Conservation (phyloP, 2,329 filamentous ascomycete genomes). For the Calonectria pseudoreteaudii region DNA sequence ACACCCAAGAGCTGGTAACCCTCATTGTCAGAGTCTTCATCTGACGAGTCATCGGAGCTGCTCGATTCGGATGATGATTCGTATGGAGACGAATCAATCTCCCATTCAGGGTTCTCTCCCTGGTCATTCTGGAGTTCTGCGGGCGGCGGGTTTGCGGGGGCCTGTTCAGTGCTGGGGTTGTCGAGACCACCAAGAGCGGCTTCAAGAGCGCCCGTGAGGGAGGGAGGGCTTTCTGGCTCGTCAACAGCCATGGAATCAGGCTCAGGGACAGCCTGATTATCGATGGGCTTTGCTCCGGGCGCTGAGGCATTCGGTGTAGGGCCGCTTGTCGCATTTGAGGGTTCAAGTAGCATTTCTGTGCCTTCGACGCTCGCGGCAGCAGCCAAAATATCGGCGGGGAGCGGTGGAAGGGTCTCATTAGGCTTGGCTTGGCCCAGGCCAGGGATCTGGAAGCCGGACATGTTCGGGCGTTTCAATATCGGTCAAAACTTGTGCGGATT, state of each 20-base stretch:
- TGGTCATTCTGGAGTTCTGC: slow-evolving; percentile 48
- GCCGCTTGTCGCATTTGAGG: slow-evolving; percentile 5
- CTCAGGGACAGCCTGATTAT: slow-evolving; percentile 37
- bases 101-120: slow-evolving; percentile 80
- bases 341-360: slow-evolving; percentile 35
- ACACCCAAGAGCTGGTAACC: slow-evolving; percentile 81
- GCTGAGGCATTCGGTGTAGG: slow-evolving; percentile 14
- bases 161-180: slow-evolving; percentile 25
- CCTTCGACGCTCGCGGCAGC: slow-evolving; percentile 45
- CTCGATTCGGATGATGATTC: slow-evolving; percentile 73
- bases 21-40: slow-evolving; percentile 69
- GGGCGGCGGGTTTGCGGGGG: slow-evolving; percentile 24
- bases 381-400: slow-evolving; percentile 47
- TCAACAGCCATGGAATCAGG: slow-evolving; percentile 52
- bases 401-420: slow-evolving; percentile 55
- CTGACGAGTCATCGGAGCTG: slow-evolving; percentile 70
- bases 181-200: slow-evolving; percentile 56
- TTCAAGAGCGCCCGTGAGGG: slow-evolving; percentile 57
- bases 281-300: slow-evolving; percentile 17
- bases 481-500: background rate
- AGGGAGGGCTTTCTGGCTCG: slow-evolving; percentile 49
- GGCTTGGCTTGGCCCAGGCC: slow-evolving; percentile 57
- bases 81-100: slow-evolving; percentile 81
- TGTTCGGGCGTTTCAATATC: slow-evolving; percentile 29
- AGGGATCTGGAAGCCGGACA: slow-evolving; percentile 58